These are phyloP conservation scores for Poa annua DNA, from an alignment of 176 grass and related monocot genomes.

Conservation along the genomic window DNA sequence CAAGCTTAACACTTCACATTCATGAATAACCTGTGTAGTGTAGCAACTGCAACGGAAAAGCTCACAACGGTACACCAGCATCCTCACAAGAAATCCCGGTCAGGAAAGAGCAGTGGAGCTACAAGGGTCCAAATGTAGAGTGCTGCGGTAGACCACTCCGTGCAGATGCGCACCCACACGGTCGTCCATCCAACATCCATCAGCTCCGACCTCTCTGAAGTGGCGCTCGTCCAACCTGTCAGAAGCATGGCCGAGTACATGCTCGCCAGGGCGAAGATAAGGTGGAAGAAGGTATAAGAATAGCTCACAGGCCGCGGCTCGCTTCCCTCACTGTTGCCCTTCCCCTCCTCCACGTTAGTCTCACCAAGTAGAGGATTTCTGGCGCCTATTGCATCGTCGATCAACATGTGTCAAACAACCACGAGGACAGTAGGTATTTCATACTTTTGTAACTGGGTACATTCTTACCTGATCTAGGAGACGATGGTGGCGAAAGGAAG, in stretches of 20 bases:
- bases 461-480: slow-evolving; percentile 74
- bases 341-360: slow-evolving; percentile 55
- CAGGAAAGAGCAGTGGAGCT: slow-evolving; percentile 75
- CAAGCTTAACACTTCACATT: slow-evolving; percentile 22
- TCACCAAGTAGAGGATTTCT: slow-evolving; percentile 62
- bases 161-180: slow-evolving; percentile 92
- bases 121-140: slow-evolving; percentile 89
- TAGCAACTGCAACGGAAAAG: not conserved
- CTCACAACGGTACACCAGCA: not conserved
- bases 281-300: slow-evolving; percentile 97
- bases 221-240: slow-evolving; percentile 82
- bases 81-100: slow-evolving; percentile 75
- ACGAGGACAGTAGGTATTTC: not conserved
- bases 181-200: slow-evolving; percentile 98
- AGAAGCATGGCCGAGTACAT: slow-evolving; percentile 99
- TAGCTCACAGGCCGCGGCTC: slow-evolving; percentile 68
- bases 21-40: slow-evolving; percentile 2
- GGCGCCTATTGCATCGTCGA: slow-evolving; percentile 49
- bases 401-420: slow-evolving; percentile 7
- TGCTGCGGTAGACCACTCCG: slow-evolving; percentile 73
- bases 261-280: slow-evolving; percentile 92
- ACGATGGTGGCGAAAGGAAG: slow-evolving; percentile 85
- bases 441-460: not conserved
- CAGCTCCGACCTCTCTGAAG: slow-evolving; percentile 76
- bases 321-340: slow-evolving; percentile 48